A percentile compares a stretch with the other conserved stretches of the same genome.
These are phyloP conservation scores for Diutina scorzettiae DNA, from an alignment of 1,139 yeast species.

Conservation along the genomic window DNA sequence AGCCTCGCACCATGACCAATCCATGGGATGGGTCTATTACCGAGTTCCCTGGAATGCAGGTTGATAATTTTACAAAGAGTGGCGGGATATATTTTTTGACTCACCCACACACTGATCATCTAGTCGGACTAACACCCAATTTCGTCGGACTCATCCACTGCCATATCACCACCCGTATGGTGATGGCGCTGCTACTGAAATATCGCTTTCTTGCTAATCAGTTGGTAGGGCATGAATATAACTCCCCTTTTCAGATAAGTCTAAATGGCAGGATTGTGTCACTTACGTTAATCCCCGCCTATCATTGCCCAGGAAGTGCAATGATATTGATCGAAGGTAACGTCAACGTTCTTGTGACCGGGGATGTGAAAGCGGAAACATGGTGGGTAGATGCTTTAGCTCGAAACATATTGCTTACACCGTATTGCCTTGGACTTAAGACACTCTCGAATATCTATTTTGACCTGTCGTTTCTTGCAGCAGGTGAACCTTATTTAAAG, in stretches of 20 bases:
- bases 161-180: constrained; percentile 30
- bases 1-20: neutral
- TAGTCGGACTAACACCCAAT: constrained; percentile 31
- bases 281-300: constrained; percentile 25
- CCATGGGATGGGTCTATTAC: constrained; percentile 15
- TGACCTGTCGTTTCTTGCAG: constrained; percentile 44
- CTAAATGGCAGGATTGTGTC: constrained; percentile 10
- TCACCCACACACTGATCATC: constrained; percentile 49
- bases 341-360: constrained; percentile 37
- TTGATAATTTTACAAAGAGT: constrained; percentile 31
- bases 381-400: constrained; percentile 36
- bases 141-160: constrained; percentile 39
- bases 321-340: constrained; percentile 38
- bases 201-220: constrained; percentile 16
- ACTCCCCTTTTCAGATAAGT: constrained; percentile 15
- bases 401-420: constrained; percentile 29
- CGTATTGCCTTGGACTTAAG: constrained; percentile 26
- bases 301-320: constrained; percentile 55
- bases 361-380: constrained; percentile 47
- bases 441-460: constrained; percentile 36
- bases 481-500: constrained; percentile 38
- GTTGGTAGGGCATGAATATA: constrained; percentile 15
- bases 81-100: constrained; percentile 29
- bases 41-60: constrained; percentile 26
- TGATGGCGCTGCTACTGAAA: constrained; percentile 16